Percentiles rank a stretch among this genome's conserved stretches.
Evolutionary conservation across 2,329 filamentous ascomycete species (phyloP).

Genomic region (Ilyonectria sp.): DNA sequence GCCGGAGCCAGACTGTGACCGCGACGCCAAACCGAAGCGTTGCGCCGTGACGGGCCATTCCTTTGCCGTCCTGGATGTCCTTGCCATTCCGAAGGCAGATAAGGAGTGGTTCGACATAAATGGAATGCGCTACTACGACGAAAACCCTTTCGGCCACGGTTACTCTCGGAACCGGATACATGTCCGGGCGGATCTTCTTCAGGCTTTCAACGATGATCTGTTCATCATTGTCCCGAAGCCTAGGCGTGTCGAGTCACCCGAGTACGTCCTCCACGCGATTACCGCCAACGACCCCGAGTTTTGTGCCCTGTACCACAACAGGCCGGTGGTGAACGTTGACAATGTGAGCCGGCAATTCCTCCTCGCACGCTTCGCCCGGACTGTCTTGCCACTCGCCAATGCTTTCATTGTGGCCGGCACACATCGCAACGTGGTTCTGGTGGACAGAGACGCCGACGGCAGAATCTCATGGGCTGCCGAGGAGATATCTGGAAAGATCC

Average conservation of each 20-base stretch:
- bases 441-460: neutral
- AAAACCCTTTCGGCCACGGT: neutral
- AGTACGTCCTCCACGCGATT: constrained; percentile 31
- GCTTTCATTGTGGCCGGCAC: constrained; percentile 27
- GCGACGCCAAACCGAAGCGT: neutral
- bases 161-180: neutral
- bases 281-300: constrained; percentile 37
- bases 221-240: constrained; percentile 35
- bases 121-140: neutral
- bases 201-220: constrained; percentile 33
- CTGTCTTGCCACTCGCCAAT: constrained; percentile 30
- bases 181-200: neutral
- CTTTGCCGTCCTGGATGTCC: neutral
- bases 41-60: neutral
- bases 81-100: neutral
- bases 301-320: constrained; percentile 35
- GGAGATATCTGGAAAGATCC: neutral
- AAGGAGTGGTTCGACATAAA: neutral
- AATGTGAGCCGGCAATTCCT: constrained; percentile 37
- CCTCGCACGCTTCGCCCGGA: constrained; percentile 36
- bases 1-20: neutral
- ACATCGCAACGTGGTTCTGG: neutral
- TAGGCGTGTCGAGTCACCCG: neutral
- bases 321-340: constrained; percentile 15
- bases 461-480: neutral